Percentiles rank a stretch among this genome's conserved stretches.
Conservation (phyloP, 345 rosid species). For the Citrus inodora region DNA sequence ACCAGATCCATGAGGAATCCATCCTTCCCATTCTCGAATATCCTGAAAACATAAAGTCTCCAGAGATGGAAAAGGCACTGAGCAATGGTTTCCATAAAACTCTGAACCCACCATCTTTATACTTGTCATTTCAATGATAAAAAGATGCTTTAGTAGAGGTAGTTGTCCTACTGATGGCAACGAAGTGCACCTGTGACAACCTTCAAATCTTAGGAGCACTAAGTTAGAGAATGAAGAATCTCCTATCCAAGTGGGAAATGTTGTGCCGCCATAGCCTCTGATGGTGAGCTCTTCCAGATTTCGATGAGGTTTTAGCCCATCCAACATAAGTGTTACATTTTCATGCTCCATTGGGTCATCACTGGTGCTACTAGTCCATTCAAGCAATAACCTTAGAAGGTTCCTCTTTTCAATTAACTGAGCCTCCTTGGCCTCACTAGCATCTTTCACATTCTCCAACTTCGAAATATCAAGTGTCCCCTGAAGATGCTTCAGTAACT, state of each 20-base stretch:
- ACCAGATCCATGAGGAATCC: conserved; percentile 18
- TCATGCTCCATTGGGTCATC: background rate
- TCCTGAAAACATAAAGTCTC: conserved; percentile 15
- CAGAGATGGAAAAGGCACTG: conserved; percentile 15
- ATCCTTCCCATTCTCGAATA: conserved; percentile 32
- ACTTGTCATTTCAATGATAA: background rate
- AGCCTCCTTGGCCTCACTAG: conserved; percentile 9
- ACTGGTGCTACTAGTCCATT: background rate
- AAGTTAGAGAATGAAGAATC: conserved; percentile 17
- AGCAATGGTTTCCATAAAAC: conserved; percentile 1
- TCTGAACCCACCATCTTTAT: conserved; percentile 7
- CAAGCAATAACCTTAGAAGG: background rate
- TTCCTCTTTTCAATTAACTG: background rate
- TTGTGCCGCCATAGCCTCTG: background rate
- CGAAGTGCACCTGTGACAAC: background rate
- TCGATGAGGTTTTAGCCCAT: conserved; percentile 16
- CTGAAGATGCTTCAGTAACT: background rate
- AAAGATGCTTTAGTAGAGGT: conserved; percentile 2
- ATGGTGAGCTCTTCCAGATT: conserved; percentile 6
- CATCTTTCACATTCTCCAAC: conserved; percentile 3
- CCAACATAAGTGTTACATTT: background rate
- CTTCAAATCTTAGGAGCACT: conserved; percentile 1
- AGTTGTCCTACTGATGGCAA: conserved; percentile 17
- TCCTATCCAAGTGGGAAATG: conserved; percentile 17
- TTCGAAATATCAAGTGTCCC: background rate